phyloP scores from a whole-genome alignment of 2,329 filamentous ascomycete genomes.

The Diplodia seriata region DNA sequence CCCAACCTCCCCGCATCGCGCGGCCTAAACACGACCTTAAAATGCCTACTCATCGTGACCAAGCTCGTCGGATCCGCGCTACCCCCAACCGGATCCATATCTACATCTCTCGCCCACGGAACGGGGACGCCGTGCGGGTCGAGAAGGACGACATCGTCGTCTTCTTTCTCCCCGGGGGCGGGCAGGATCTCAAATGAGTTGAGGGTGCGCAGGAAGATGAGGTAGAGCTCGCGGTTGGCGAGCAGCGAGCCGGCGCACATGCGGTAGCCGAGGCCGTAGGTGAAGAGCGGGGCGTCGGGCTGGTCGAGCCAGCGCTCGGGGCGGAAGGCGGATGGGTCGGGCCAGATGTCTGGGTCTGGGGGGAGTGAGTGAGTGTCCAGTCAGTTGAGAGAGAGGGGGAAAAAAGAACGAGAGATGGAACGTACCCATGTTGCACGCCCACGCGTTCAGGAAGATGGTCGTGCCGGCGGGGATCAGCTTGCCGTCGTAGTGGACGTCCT shows the following conservation, averaged over 20 bases:
- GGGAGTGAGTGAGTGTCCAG: slow-evolving; percentile 3
- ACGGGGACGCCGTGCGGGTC: slow-evolving; percentile 17
- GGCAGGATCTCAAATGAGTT: slow-evolving; percentile 67
- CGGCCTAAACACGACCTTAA: slow-evolving; percentile 65
- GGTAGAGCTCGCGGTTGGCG: slow-evolving; percentile 70
- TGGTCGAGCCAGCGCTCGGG: slow-evolving; percentile 69
- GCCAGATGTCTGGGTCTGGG: slow-evolving; percentile 62
- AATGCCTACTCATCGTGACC: slow-evolving; percentile 66
- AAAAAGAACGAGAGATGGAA: slow-evolving; percentile 32
- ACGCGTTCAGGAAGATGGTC: slow-evolving; percentile 70
- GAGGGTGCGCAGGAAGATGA: slow-evolving; percentile 68
- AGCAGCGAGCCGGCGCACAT: slow-evolving; percentile 71
- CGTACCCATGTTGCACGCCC: slow-evolving; percentile 73
- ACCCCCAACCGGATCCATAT: slow-evolving; percentile 66
- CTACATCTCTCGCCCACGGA: slow-evolving; percentile 45
- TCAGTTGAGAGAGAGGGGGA: not conserved
- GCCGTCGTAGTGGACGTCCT: slow-evolving; percentile 65
- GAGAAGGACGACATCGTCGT: not conserved
- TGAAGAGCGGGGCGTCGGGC: slow-evolving; percentile 69
- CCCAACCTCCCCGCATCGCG: slow-evolving; percentile 56
- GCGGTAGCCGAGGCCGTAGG: slow-evolving; percentile 70
- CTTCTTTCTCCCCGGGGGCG: slow-evolving; percentile 49
- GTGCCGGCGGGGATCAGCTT: slow-evolving; percentile 67
- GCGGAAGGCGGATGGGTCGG: slow-evolving; percentile 64
- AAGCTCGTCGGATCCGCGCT: slow-evolving; percentile 68